Evolutionary conservation across 768 basidiomycete genomes (phyloP).

Genomic region (Kwoniella newhampshirensis): DNA sequence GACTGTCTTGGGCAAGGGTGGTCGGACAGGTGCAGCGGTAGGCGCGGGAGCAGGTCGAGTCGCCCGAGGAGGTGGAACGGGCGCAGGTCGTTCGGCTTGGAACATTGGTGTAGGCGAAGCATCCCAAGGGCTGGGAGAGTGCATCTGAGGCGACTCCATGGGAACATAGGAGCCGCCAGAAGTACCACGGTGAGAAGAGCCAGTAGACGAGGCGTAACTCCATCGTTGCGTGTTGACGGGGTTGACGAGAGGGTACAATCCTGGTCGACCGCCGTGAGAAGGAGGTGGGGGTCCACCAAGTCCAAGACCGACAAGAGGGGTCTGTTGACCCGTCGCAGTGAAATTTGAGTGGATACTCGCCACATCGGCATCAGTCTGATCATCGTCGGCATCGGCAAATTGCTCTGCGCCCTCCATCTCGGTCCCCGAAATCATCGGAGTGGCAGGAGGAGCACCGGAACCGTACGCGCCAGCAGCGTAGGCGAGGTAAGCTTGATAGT

Average conservation of each 20-base stretch:
- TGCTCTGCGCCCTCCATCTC: constrained; percentile 43
- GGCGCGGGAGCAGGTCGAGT: constrained; percentile 23
- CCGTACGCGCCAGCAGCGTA: constrained; percentile 32
- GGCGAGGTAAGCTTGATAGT: constrained; percentile 42
- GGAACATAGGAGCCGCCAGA: constrained; percentile 37
- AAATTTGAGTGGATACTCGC: constrained; percentile 44
- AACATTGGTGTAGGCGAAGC: constrained; percentile 17
- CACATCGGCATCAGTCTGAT: constrained; percentile 49
- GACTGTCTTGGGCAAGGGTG: constrained; percentile 3
- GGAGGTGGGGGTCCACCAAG: constrained; percentile 42
- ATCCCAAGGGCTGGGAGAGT: constrained; percentile 25
- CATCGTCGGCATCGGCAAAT: constrained; percentile 56
- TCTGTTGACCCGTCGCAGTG: constrained; percentile 18
- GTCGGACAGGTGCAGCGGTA: constrained; percentile 8
- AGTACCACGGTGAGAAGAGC: constrained; percentile 32
- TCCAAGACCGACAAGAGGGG: constrained; percentile 45
- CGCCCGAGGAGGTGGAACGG: constrained; percentile 29
- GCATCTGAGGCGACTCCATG: constrained; percentile 23
- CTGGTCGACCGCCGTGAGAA: constrained; percentile 35
- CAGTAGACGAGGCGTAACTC: constrained; percentile 46
- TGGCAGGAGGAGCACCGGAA: constrained; percentile 17
- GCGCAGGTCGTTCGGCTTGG: constrained; percentile 27
- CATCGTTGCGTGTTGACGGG: constrained; percentile 36
- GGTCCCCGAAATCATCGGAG: constrained; percentile 19
- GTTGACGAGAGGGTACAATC: constrained; percentile 35